Percentiles rank a stretch among this genome's conserved stretches.
Evolutionary conservation across 768 basidiomycete genomes (phyloP).

Genomic region (Infundibulicybe gibba): DNA sequence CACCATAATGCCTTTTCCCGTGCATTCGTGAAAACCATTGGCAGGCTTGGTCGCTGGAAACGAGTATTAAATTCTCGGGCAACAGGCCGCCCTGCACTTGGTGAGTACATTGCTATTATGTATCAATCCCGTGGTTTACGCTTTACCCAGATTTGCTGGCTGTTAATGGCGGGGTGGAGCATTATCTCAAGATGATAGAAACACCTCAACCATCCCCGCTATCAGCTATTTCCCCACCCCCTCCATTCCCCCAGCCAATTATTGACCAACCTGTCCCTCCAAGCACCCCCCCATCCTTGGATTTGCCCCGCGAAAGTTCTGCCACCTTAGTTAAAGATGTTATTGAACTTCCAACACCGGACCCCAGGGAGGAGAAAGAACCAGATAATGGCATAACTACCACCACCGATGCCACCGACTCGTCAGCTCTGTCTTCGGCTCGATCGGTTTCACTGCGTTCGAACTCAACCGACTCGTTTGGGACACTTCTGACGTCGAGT

Average conservation of each 20-base stretch:
- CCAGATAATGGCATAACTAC: not conserved
- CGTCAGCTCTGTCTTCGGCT: constrained; percentile 9
- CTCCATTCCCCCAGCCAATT: no score
- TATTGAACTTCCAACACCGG: no score
- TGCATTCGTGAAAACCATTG: constrained; percentile 78
- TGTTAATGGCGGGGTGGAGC: constrained; percentile 61
- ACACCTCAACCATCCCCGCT: constrained; percentile 6
- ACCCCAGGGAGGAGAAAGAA: no score
- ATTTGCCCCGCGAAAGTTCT: no score
- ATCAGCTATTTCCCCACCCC: no score
- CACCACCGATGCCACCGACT: constrained; percentile 1
- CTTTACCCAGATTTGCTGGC: constrained; percentile 57
- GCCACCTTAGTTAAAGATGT: no score
- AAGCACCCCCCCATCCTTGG: no score
- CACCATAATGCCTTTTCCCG: constrained; percentile 68
- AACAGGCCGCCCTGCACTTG: constrained; percentile 22
- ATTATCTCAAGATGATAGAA: constrained; percentile 59
- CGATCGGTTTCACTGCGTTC: constrained; percentile 36
- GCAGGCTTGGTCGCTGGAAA: constrained; percentile 78
- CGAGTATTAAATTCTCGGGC: constrained; percentile 61
- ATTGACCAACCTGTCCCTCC: not conserved
- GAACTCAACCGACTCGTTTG: constrained; percentile 51
- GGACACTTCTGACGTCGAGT: constrained; percentile 31
- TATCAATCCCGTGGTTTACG: constrained; percentile 65
- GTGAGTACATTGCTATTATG: constrained; percentile 49